Conservation (phyloP, 208 protist species). For the Balamuthia mandrillaris region DNA sequence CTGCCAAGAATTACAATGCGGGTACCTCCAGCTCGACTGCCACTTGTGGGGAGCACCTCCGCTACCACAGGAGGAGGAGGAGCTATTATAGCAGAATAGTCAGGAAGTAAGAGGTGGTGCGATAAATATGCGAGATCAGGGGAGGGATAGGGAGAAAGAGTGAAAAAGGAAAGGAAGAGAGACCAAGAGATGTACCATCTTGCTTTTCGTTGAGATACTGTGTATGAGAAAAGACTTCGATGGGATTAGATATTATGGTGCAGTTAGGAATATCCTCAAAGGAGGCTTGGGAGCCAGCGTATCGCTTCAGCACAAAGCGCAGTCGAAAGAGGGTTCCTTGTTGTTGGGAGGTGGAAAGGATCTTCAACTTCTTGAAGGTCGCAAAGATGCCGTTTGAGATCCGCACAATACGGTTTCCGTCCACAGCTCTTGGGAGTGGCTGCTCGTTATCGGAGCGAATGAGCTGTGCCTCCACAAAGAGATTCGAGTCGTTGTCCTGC, state of each 20-base stretch:
- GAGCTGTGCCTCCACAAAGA: slow-evolving; percentile 62
- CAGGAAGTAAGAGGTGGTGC: neutral
- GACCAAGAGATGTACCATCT: slow-evolving; percentile 39
- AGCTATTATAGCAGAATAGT: neutral
- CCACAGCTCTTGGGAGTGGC: slow-evolving; percentile 40
- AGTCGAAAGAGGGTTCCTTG: slow-evolving; percentile 53
- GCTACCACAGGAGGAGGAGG: slow-evolving; percentile 52
- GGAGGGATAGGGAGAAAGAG: no score
- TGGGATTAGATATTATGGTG: slow-evolving; percentile 55
- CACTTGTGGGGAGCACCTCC: slow-evolving; percentile 51
- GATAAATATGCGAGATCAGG: no score
- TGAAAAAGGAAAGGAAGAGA: neutral
- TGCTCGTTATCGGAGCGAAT: slow-evolving; percentile 47
- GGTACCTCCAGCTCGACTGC: slow-evolving; percentile 23
- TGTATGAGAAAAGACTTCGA: slow-evolving; percentile 68
- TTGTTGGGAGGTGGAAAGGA: slow-evolving; percentile 57
- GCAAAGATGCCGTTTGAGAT: slow-evolving; percentile 58
- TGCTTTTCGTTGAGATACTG: slow-evolving; percentile 61
- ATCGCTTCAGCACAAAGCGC: neutral
- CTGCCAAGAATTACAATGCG: slow-evolving; percentile 58
- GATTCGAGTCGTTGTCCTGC: slow-evolving; percentile 46
- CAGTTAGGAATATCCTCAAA: slow-evolving; percentile 49
- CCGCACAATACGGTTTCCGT: slow-evolving; percentile 57
- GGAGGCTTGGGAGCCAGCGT: slow-evolving; percentile 22
- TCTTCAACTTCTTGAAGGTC: slow-evolving; percentile 65